These are phyloP conservation scores for Coemansia sp. DNA, from an alignment of 371 early-diverging fungal species.

Conservation along the genomic window DNA sequence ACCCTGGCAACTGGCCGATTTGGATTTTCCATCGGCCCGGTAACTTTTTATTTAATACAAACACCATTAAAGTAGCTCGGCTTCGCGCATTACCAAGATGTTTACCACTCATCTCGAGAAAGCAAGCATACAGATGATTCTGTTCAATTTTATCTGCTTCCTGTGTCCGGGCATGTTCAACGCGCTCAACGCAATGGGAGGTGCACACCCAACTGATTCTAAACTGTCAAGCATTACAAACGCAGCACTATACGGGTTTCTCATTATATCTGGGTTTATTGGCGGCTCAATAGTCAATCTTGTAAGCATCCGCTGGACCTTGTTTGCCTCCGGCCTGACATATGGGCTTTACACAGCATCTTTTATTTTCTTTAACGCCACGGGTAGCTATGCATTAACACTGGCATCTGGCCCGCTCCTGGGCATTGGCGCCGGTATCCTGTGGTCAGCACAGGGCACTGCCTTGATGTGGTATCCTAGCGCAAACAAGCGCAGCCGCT, in stretches of 20 bases:
- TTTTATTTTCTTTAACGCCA: slow-evolving; percentile 42
- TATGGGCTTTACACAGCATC: slow-evolving; percentile 54
- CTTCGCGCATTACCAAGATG: not conserved
- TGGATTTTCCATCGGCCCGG: too few species aligned
- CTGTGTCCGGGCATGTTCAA: slow-evolving; percentile 84
- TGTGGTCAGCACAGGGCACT: slow-evolving; percentile 74
- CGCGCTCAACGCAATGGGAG: slow-evolving; percentile 65
- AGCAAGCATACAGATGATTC: slow-evolving; percentile 61
- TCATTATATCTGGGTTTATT: slow-evolving; percentile 61
- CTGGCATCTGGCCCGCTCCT: slow-evolving; percentile 57
- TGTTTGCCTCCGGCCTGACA: slow-evolving; percentile 49
- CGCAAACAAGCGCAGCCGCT: slow-evolving; percentile 70
- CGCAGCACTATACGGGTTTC: slow-evolving; percentile 63
- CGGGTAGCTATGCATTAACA: slow-evolving; percentile 38
- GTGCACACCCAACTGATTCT: slow-evolving; percentile 62
- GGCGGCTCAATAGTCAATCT: slow-evolving; percentile 53
- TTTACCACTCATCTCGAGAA: slow-evolving; percentile 26
- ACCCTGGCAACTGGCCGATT: too few species aligned
- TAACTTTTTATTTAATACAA: too few species aligned
- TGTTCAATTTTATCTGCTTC: slow-evolving; percentile 70
- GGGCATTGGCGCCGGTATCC: slow-evolving; percentile 54
- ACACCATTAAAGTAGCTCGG: too few species aligned
- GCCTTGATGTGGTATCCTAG: slow-evolving; percentile 75
- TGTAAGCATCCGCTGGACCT: slow-evolving; percentile 51
- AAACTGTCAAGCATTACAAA: slow-evolving; percentile 62